Base-by-base conservation (phyloP, 495 filamentous ascomycete genomes). In the Neurospora cerealis region DNA sequence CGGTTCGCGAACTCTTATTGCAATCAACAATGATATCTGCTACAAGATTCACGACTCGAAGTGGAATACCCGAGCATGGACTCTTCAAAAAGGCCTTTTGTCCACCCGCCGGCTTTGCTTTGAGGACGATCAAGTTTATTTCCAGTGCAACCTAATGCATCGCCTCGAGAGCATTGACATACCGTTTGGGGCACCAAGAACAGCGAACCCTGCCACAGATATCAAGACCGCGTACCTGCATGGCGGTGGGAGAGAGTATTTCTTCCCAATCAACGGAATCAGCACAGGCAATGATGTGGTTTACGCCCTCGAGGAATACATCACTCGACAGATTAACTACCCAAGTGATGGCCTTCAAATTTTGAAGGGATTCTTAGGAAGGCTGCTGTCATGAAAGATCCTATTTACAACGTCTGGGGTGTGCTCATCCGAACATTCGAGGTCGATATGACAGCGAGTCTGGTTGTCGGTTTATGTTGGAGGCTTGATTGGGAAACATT, bases 41-140 rank as follows among this genome's bases (percentile, higher is more conserved):
- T 5, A 10, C 28, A 32, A 36, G 1, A 75, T 83, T 70, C 4
- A 8, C 19, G 40, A 71, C 0, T 78, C 77, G 0, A 76, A 74
- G 39, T 84, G 82, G 83, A 24, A 40, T 5, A 81, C 76, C 7
- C 73, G 84, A 70, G 84, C 76, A 9, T 85, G 84, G 84, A 85
- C 84, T 3, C 84, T 76, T 71, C 84, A 85, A 73, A 83, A 85
- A 75, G 79, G 71, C 0, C 19, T 83, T 6, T 73, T 84, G 15
- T 81, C 80, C 8, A 70, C 72, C 28, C 78, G 82, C 0, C 73
- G 81, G 0, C 72, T 85, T 15, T 80, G 78, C 62, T 79, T 86
- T 60, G 79, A 75, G 0, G 75, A 81, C 6, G 41, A 78, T 5
- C 81, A 84, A 62, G 70, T 80, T 48, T 83, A 81, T 60, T 86